A percentile compares a stretch with the other conserved stretches of the same genome.
phyloP scores from a whole-genome alignment of 2,329 filamentous ascomycete genomes.

The Blastomyces percursus region DNA sequence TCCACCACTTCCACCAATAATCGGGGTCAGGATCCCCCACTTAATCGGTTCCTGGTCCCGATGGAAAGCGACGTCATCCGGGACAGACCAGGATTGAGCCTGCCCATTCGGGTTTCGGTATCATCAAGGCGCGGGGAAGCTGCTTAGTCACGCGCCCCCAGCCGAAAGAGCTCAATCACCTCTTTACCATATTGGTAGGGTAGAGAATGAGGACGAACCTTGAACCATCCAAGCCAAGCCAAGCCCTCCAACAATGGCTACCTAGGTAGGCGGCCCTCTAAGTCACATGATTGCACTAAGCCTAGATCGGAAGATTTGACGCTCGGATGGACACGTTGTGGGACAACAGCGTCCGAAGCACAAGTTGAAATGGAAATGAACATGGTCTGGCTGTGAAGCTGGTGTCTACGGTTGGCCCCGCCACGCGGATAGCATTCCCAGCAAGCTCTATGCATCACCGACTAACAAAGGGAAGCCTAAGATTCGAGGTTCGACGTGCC shows the following conservation, averaged over 20 bases:
- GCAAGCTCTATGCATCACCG: background rate
- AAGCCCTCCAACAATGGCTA: too few relatives aligned
- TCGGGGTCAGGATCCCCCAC: background rate
- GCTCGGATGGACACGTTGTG: background rate
- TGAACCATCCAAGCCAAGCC: too few relatives aligned
- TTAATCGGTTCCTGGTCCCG: background rate
- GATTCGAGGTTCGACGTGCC: background rate
- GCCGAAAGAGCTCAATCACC: too few relatives aligned
- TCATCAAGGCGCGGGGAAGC: background rate
- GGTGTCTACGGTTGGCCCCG: background rate
- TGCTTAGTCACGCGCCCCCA: background rate
- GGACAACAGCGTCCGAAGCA: background rate
- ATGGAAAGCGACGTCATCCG: background rate
- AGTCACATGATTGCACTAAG: background rate
- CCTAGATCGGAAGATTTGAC: too few relatives aligned
- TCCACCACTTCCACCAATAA: background rate
- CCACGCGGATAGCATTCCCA: background rate
- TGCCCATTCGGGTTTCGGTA: background rate
- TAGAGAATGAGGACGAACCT: too few relatives aligned
- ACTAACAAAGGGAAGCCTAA: background rate
- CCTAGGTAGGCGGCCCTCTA: too few relatives aligned
- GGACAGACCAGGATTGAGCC: background rate
- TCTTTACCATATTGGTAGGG: too few relatives aligned
- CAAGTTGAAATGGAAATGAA: background rate
- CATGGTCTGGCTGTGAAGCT: background rate